Evolutionary conservation across 1,139 yeast species (phyloP).

Genomic region (Hanseniaspora uvarum): DNA sequence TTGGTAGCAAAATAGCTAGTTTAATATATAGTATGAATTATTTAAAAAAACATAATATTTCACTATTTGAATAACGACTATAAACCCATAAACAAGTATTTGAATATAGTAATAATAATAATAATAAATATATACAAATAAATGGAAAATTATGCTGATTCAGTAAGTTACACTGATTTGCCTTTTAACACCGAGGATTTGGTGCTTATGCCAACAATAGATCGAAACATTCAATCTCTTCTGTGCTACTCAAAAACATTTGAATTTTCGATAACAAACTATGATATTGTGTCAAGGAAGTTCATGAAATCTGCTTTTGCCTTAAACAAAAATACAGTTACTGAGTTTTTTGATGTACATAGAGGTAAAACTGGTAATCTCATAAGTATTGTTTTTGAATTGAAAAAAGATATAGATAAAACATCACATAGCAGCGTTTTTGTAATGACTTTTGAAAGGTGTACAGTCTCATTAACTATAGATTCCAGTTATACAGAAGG

Average conservation of each 20-base stretch:
- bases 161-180: slow-evolving; percentile 42
- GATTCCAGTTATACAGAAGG: background rate
- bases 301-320: background rate
- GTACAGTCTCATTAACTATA: background rate
- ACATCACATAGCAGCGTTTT: background rate
- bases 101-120: no score
- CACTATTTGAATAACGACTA: no score
- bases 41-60: no score
- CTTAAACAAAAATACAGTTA: background rate
- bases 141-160: background rate
- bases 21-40: no score
- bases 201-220: slow-evolving; percentile 27
- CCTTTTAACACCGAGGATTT: background rate
- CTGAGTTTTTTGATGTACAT: background rate
- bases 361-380: background rate
- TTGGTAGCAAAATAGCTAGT: background rate
- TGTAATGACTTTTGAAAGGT: background rate
- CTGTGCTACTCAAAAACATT: background rate
- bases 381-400: background rate
- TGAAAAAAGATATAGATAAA: background rate
- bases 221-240: slow-evolving; percentile 9
- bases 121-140: background rate
- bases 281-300: background rate
- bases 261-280: background rate
- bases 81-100: no score